Percentiles rank a stretch among this genome's conserved stretches.
Evolutionary conservation across 1,284 basidiomycete genomes (phyloP).

Genomic region (Earliella scabrosa): DNA sequence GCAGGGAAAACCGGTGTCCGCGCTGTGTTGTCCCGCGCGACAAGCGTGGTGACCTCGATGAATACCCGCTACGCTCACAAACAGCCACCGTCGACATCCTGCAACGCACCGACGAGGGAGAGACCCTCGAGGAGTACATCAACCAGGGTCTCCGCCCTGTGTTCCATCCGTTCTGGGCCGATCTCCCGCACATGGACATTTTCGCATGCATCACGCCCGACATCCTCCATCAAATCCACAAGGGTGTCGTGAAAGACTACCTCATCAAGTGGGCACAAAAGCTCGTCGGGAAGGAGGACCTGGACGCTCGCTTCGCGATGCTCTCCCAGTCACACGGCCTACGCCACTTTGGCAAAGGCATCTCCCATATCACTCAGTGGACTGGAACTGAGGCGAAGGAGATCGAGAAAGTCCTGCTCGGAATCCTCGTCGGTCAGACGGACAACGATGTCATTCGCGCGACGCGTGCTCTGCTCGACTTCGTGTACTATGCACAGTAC

Average conservation of each 20-base stretch:
- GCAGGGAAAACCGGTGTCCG: slow-evolving; percentile 27
- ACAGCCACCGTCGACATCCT: neutral
- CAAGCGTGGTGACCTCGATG: neutral
- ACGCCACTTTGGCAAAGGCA: slow-evolving; percentile 32
- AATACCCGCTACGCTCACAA: neutral
- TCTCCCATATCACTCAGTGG: slow-evolving; percentile 29
- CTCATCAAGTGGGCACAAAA: slow-evolving; percentile 29
- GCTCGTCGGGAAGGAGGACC: slow-evolving; percentile 24
- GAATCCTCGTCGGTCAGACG: slow-evolving; percentile 22
- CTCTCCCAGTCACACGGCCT: slow-evolving; percentile 23
- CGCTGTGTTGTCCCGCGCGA: slow-evolving; percentile 9
- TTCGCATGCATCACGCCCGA: slow-evolving; percentile 27
- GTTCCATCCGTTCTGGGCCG: slow-evolving; percentile 23
- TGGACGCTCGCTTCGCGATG: slow-evolving; percentile 27
- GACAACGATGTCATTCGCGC: neutral
- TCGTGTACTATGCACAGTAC: slow-evolving; percentile 28
- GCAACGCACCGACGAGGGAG: neutral
- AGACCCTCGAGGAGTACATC: neutral
- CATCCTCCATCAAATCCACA: too few relatives aligned
- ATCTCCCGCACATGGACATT: slow-evolving; percentile 27
- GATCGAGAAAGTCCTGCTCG: slow-evolving; percentile 31
- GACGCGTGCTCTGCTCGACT: slow-evolving; percentile 16
- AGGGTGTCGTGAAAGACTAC: slow-evolving; percentile 38
- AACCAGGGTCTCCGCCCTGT: slow-evolving; percentile 8
- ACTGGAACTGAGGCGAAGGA: slow-evolving; percentile 33